Evolutionary conservation across 495 filamentous ascomycete species (phyloP).

Genomic region (Staphylotrichum tortipilum): DNA sequence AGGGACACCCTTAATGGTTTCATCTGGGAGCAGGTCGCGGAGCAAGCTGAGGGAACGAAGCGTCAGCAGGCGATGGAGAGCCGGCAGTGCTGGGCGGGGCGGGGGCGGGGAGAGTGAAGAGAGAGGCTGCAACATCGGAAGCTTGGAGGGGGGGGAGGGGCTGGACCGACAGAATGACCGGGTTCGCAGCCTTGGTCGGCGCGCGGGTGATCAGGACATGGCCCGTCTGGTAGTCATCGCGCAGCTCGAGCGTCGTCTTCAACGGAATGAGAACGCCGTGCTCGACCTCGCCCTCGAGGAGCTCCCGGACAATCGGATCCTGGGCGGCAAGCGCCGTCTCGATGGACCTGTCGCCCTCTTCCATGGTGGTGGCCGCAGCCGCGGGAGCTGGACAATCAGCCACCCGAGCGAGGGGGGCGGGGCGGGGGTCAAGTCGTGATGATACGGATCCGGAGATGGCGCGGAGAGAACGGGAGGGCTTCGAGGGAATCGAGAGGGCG

Average conservation of each 20-base stretch:
- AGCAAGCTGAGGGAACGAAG: constrained; percentile 30
- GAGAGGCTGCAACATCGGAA: too few relatives aligned
- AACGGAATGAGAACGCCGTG: constrained; percentile 43
- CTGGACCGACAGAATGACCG: constrained; percentile 43
- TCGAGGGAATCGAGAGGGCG: neutral
- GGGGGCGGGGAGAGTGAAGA: too few relatives aligned
- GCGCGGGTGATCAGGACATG: constrained; percentile 45
- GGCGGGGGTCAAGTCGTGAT: neutral
- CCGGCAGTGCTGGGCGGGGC: too few relatives aligned
- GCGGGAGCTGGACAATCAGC: neutral
- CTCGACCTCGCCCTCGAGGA: constrained; percentile 24
- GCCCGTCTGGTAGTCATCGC: constrained; percentile 38
- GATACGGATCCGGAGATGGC: neutral
- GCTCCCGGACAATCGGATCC: constrained; percentile 20
- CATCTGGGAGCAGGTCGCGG: constrained; percentile 43
- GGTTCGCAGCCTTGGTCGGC: constrained; percentile 44
- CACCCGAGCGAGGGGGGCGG: neutral
- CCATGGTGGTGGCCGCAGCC: constrained; percentile 14
- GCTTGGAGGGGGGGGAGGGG: too few relatives aligned
- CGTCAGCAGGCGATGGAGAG: too few relatives aligned
- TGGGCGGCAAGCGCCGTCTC: constrained; percentile 18
- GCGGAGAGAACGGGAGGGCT: neutral
- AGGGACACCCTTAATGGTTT: constrained; percentile 52
- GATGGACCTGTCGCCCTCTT: constrained; percentile 19
- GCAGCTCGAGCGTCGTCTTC: constrained; percentile 47